Percentiles rank a stretch among this genome's conserved stretches.
Conservation (phyloP, 2,329 filamentous ascomycete species). For the Chaetomium globosum region DNA sequence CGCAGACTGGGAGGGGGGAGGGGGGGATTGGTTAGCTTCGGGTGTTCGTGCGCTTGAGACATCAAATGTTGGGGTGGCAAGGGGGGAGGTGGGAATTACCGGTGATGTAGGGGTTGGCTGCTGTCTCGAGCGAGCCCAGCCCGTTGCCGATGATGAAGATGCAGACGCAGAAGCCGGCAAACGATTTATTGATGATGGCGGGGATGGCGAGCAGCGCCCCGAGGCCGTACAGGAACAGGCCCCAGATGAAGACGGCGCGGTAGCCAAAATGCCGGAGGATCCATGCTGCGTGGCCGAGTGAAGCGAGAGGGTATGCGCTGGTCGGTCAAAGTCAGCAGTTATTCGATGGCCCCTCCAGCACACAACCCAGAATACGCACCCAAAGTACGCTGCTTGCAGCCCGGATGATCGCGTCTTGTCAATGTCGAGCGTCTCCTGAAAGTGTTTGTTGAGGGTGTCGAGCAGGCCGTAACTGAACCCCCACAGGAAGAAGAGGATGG, state of each 20-base stretch:
- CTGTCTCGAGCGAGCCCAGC: conserved; percentile 73
- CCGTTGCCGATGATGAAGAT: conserved; percentile 77
- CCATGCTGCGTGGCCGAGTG: conserved; percentile 67
- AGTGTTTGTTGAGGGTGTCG: conserved; percentile 58
- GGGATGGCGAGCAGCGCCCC: conserved; percentile 61
- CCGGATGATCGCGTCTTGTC: conserved; percentile 61
- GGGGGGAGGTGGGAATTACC: conserved; percentile 41
- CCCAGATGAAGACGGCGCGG: conserved; percentile 66
- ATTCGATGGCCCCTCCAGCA: background rate
- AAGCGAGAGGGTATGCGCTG: conserved; percentile 69
- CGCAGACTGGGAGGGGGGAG: conserved; percentile 44
- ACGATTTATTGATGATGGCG: conserved; percentile 64
- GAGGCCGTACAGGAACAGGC: conserved; percentile 66
- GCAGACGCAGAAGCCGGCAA: conserved; percentile 71
- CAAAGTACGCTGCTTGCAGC: conserved; percentile 67
- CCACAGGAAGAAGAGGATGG: conserved; percentile 67
- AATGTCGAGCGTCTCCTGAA: conserved; percentile 59
- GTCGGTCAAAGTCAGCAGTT: background rate
- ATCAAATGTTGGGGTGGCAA: too few species aligned
- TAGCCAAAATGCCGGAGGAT: conserved; percentile 66
- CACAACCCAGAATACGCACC: conserved; percentile 49
- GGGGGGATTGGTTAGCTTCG: background rate
- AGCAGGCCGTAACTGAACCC: conserved; percentile 61
- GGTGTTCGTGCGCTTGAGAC: too few species aligned
- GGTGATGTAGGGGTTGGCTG: conserved; percentile 74